These are phyloP conservation scores for Collybia sordida DNA, from an alignment of 768 basidiomycete species.

Conservation along the genomic window DNA sequence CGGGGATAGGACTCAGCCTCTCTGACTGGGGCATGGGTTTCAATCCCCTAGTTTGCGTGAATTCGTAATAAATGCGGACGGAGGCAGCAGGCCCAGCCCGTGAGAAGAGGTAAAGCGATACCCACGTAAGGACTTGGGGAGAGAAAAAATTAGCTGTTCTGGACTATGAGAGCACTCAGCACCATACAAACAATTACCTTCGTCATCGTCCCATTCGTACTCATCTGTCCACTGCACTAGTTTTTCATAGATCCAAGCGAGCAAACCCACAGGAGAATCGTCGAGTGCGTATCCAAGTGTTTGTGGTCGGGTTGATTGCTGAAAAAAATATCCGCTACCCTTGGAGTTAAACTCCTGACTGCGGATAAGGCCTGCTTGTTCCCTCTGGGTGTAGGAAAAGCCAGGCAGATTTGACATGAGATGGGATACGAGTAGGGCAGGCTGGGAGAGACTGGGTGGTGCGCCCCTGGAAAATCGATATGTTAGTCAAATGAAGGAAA, in stretches of 20 bases:
- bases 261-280: constrained; percentile 51
- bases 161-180: neutral
- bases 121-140: constrained; percentile 53
- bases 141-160: too few relatives aligned
- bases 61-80: constrained; percentile 57
- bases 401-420: constrained; percentile 20
- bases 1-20: constrained; percentile 32
- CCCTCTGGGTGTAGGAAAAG: constrained; percentile 21
- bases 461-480: neutral
- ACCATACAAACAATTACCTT: constrained; percentile 31
- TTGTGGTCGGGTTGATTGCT: constrained; percentile 44
- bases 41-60: constrained; percentile 7
- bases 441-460: constrained; percentile 20
- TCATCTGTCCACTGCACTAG: constrained; percentile 42
- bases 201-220: constrained; percentile 58
- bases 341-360: constrained; percentile 26
- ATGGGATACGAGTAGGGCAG: constrained; percentile 23
- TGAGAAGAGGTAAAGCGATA: constrained; percentile 61
- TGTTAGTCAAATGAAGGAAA: neutral
- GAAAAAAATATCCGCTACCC: constrained; percentile 33
- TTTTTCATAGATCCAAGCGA: constrained; percentile 49
- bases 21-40: neutral
- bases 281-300: constrained; percentile 44
- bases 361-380: constrained; percentile 27
- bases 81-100: constrained; percentile 58